Evolutionary conservation across 208 protist genomes (phyloP), one percentile per base, ranked within the genome.

Genomic region (Polymyxa betae): DNA sequence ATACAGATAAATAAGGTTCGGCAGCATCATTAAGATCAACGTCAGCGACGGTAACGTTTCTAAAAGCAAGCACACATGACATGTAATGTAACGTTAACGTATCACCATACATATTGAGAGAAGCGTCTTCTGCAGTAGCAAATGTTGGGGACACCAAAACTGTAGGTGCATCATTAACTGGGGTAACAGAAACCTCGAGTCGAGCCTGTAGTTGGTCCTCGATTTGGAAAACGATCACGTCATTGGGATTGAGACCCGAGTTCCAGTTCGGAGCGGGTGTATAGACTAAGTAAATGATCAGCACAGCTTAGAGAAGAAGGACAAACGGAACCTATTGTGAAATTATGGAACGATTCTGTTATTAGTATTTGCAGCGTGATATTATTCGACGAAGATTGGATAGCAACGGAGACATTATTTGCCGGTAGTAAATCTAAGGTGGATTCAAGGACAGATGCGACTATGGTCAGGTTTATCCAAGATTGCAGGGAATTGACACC

Each of bases 211-310:
- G 10, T 20, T 5, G 5, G 72, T n/a, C 72, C 12, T 43, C 72
- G 35, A 82, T 35, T 12, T 5, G 10, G n/a, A 82, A 82, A 12
- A n/a, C 5, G n/a, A 82, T n/a, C 10, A 82, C 72, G 5, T 5
- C 5, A 43, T 5, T 5, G n/a, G 35, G 35, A 5, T 82, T 5
- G 12, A 43, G n/a, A 20, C 16, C 72, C 5, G 16, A 40, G n/a
- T 82, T 82, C 72, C 72, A 82, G n/a, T 82, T 82, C 72, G n/a
- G 12, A 20, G 72, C n/a, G 35, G 72, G 72, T 16, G 40, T n/a
- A 43, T 5, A 82, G 12, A 29, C 49, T 24, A 29, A 24, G 5
- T 60, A 24, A 24, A 60, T 5, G 24, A 60, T 60, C 12, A 60
- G 24, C 5, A 60, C 49, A 5, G 49, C 24, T 29, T 29, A 29